Conservation (phyloP, 2,329 filamentous ascomycete genomes). For the Aspergillus carbonarius region DNA sequence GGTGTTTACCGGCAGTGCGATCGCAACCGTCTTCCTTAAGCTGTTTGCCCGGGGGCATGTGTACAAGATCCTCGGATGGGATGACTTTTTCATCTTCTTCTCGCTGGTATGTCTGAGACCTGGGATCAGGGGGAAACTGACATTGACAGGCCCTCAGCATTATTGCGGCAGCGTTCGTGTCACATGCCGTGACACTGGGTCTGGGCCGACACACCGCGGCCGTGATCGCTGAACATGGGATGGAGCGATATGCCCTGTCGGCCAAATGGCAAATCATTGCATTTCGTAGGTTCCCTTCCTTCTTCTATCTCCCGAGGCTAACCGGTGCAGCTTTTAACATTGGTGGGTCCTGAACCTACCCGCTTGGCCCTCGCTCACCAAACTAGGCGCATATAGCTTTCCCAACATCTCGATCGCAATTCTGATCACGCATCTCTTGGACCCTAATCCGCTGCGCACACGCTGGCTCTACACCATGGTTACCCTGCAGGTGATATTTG, state of each 20-base stretch:
- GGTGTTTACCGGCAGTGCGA: conserved; percentile 26
- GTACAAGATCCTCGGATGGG: conserved; percentile 24
- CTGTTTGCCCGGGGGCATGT: conserved; percentile 20
- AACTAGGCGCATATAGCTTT: conserved; percentile 24
- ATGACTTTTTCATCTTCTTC: conserved; percentile 32
- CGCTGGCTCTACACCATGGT: conserved; percentile 22
- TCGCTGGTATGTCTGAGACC: conserved; percentile 26
- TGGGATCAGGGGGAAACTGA: neutral
- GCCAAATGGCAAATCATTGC: conserved; percentile 29
- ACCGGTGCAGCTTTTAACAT: conserved; percentile 24
- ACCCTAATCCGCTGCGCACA: conserved; percentile 22
- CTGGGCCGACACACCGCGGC: conserved; percentile 28
- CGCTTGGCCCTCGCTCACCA: neutral
- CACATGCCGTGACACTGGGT: conserved; percentile 25
- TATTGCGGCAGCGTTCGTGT: conserved; percentile 25
- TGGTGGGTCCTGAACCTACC: conserved; percentile 2
- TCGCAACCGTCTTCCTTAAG: conserved; percentile 23
- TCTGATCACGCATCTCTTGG: conserved; percentile 25
- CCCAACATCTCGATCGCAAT: conserved; percentile 32
- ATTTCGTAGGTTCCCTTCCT: conserved; percentile 17
- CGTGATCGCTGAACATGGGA: conserved; percentile 24
- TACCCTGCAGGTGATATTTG: conserved; percentile 24
- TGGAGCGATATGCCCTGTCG: conserved; percentile 16
- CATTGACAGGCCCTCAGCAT: conserved; percentile 25
- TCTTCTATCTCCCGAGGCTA: neutral